These are phyloP conservation scores for Scedosporium apiospermum DNA, from an alignment of 2,329 filamentous ascomycete genomes.

Conservation along the genomic window DNA sequence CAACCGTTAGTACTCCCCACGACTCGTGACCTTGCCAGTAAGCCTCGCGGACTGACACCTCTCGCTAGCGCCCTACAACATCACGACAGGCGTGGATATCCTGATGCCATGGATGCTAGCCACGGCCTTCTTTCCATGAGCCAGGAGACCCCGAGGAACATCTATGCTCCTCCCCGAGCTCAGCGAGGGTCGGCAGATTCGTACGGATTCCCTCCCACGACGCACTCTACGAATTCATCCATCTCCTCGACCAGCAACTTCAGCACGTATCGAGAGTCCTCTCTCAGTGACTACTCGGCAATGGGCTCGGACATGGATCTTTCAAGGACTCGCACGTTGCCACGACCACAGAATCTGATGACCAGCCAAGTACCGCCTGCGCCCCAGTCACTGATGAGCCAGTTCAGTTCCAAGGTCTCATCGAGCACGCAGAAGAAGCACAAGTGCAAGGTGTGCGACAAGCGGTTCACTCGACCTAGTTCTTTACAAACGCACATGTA, in stretches of 20 bases:
- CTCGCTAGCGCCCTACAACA: conserved; percentile 40
- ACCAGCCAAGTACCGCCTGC: conserved; percentile 63
- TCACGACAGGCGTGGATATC: conserved; percentile 61
- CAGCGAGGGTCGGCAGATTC: conserved; percentile 70
- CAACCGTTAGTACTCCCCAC: conserved; percentile 61
- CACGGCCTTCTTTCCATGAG: conserved; percentile 93
- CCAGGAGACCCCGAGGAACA: conserved; percentile 86
- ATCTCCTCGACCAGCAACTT: conserved; percentile 79
- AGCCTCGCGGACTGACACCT: conserved; percentile 11
- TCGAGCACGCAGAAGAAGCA: conserved; percentile 98
- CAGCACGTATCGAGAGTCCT: conserved; percentile 75
- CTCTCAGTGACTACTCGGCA: conserved; percentile 88
- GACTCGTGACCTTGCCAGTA: not conserved
- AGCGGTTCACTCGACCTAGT: conserved; percentile 89
- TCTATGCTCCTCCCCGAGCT: conserved; percentile 64
- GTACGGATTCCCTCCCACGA: conserved; percentile 82
- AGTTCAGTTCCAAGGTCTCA: conserved; percentile 94
- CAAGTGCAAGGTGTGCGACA: conserved; percentile 98
- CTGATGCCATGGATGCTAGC: conserved; percentile 84
- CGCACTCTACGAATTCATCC: conserved; percentile 78
- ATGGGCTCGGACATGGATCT: conserved; percentile 79
- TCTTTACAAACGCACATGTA: conserved; percentile 98
- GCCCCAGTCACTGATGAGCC: conserved; percentile 95
- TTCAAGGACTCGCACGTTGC: conserved; percentile 71
- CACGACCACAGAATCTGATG: conserved; percentile 59